Evolutionary conservation across 2,329 filamentous ascomycete genomes (phyloP), one percentile per base, ranked within the genome.

Genomic region (Colletotrichum simmondsii): DNA sequence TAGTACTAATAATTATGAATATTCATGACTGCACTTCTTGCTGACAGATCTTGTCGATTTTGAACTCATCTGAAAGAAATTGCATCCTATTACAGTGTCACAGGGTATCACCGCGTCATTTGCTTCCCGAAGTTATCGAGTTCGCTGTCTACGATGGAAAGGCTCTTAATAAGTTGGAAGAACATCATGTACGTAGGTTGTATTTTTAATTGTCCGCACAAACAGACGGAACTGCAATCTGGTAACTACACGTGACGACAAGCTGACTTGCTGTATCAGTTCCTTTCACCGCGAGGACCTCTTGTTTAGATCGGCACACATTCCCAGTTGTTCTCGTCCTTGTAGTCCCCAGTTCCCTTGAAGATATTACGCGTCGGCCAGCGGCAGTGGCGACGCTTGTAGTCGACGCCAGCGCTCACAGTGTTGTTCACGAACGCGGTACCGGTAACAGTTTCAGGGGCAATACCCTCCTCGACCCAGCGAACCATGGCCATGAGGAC

Each of bases 401-500:
- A 82, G 10, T 75, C 77, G 8, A 82, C 67, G 5, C 73, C 72
- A n/a, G 78, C 78, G 3, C 66, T 70, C 22, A 69, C 75, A 4
- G 71, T 75, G 14, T 77, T 76, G 14, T 79, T 76, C 5, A 77
- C 75, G 58, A 78, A 83, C 8, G 79, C 81, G 0, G 81, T 81
- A 0, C 82, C 83, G 14, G 77, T 71, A 6, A 83, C 65, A 3
- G 78, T 77, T 16, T 85, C 83, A 0, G 86, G 86, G 1, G 85
- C 84, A n/a, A 79, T 72, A 6, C 78, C 80, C 32, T 81, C 69
- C 76, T 85, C 86, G 1, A 87, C 85, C 86, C 86, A 87, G 12
- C 82, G 78, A 2, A 87, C 84, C n/a, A 87, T 76, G 5, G 84
- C 82, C 78, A 83, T 81, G 22, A 88, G 76, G 1, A 86, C 78